These are phyloP conservation scores for Eimeria tenella DNA, from an alignment of 169 alveolate genomes.

Conservation along the genomic window DNA sequence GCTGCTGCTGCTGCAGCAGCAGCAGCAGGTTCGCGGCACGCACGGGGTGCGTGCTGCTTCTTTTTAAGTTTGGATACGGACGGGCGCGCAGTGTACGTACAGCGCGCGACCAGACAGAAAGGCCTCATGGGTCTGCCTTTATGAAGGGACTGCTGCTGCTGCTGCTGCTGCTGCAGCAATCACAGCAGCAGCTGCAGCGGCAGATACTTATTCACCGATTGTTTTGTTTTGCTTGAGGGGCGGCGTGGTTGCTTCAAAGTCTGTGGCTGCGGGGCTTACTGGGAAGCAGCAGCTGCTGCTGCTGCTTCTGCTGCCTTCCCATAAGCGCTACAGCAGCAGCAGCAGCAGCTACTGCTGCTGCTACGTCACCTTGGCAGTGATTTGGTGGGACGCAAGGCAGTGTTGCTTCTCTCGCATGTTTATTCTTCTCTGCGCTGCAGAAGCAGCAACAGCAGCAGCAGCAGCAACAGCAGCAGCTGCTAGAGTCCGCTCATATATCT, in stretches of 20 bases:
- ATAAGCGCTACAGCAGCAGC: neutral
- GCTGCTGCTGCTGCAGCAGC: neutral
- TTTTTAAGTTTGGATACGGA: neutral
- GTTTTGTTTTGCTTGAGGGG: neutral
- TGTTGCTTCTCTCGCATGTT: neutral
- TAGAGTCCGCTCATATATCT: neutral
- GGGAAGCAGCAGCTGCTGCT: neutral
- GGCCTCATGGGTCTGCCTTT: neutral
- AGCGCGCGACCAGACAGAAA: neutral
- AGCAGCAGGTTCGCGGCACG: neutral
- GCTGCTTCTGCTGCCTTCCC: neutral
- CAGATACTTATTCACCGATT: neutral
- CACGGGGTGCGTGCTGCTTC: neutral
- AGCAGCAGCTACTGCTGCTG: neutral
- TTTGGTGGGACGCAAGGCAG: neutral
- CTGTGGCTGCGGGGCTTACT: neutral
- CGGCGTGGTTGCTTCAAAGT: neutral
- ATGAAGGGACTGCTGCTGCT: neutral
- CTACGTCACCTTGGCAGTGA: neutral
- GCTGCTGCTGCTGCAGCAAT: neutral
- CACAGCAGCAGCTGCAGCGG: neutral
- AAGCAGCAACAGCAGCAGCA: neutral
- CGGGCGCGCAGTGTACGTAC: neutral
- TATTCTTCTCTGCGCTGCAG: neutral
- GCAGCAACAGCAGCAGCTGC: neutral